Percentiles rank a stretch among this genome's conserved stretches.
Evolutionary conservation across 2,329 filamentous ascomycete species (phyloP).

Genomic region (Aspergillus versicolor): DNA sequence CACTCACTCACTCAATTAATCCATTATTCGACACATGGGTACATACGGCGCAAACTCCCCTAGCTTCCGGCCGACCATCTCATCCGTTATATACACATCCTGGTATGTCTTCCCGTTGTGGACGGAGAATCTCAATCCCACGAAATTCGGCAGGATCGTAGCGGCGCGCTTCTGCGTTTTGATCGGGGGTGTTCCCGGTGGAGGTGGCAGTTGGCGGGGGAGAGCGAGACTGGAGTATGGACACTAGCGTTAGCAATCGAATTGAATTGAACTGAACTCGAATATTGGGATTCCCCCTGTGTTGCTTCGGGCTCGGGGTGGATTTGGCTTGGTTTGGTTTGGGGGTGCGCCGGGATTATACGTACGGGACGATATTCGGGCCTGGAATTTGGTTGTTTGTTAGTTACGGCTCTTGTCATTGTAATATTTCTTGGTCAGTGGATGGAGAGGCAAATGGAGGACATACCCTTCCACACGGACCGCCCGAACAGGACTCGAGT

Average conservation of each 20-base stretch:
- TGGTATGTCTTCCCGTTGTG: constrained; percentile 89
- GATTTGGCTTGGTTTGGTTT: neutral
- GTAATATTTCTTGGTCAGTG: neutral
- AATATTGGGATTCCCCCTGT: too few relatives aligned
- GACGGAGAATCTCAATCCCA: constrained; percentile 83
- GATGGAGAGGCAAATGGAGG: neutral
- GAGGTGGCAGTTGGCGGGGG: constrained; percentile 46
- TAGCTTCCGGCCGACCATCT: constrained; percentile 95
- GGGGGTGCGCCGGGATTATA: constrained; percentile 11
- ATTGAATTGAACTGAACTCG: neutral
- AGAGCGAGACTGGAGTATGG: constrained; percentile 37
- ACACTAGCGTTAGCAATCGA: neutral
- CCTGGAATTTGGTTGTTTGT: constrained; percentile 44
- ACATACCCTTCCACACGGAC: constrained; percentile 83
- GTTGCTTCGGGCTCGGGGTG: neutral
- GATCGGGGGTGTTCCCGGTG: constrained; percentile 69
- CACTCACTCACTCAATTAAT: neutral
- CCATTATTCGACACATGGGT: neutral
- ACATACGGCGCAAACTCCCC: constrained; percentile 88
- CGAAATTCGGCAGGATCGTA: constrained; percentile 88
- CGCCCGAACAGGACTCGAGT: constrained; percentile 68
- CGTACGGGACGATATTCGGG: constrained; percentile 70
- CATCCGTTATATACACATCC: constrained; percentile 81
- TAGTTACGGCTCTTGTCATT: neutral
- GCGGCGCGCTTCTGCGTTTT: constrained; percentile 83